Evolutionary conservation across 345 rosid species (phyloP).

Genomic region (Sapria himalayana): DNA sequence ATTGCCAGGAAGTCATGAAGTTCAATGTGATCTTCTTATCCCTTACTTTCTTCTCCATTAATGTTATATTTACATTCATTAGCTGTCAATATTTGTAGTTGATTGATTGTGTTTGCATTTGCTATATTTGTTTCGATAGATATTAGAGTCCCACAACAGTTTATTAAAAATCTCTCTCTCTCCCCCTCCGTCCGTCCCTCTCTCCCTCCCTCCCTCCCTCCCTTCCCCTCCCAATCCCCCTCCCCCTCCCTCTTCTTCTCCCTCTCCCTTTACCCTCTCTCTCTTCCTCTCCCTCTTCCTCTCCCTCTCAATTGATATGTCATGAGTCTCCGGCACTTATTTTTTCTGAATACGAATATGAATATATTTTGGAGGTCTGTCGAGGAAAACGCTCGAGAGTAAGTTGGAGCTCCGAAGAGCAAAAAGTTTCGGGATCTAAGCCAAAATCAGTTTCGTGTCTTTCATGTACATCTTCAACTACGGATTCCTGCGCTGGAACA

Average conservation of each 20-base stretch:
- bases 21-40: too few species aligned
- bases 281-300: neutral
- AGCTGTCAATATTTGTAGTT: too few species aligned
- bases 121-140: too few species aligned
- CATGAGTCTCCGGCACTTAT: neutral
- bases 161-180: too few species aligned
- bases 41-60: too few species aligned
- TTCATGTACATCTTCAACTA: conserved; percentile 41
- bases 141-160: too few species aligned
- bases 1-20: too few species aligned
- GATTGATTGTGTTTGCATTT: too few species aligned
- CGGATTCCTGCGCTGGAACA: conserved; percentile 22
- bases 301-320: neutral
- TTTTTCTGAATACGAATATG: neutral
- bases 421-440: conserved; percentile 14
- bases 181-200: too few species aligned
- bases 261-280: neutral
- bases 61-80: too few species aligned
- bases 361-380: conserved; percentile 18
- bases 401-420: conserved; percentile 12
- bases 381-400: conserved; percentile 33
- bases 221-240: too few species aligned
- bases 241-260: neutral
- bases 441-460: conserved; percentile 32
- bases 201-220: too few species aligned